phyloP scores from a whole-genome alignment of 257 asterid genomes.

The Oldenlandia corymbosa region DNA sequence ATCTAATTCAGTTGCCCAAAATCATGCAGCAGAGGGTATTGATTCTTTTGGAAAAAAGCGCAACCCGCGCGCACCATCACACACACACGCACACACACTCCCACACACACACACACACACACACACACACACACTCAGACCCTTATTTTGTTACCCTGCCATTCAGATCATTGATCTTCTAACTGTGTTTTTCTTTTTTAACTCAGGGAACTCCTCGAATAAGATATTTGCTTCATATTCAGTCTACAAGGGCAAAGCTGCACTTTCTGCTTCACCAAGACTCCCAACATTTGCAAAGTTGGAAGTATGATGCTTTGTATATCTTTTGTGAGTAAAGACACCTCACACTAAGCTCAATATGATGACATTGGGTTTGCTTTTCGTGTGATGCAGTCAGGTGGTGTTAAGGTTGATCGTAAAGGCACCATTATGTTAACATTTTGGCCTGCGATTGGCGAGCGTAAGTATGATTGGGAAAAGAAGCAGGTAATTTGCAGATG shows the following conservation, averaged over 20 bases:
- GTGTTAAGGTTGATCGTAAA: constrained; percentile 54
- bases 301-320: constrained; percentile 39
- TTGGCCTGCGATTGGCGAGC: constrained; percentile 84
- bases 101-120: no score
- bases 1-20: constrained; percentile 32
- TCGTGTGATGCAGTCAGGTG: constrained; percentile 51
- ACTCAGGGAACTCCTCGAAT: constrained; percentile 26
- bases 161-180: neutral
- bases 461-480: constrained; percentile 86
- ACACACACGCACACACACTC: no score
- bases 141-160: no score
- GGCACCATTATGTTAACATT: constrained; percentile 69
- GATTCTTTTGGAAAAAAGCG: neutral
- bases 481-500: constrained; percentile 67
- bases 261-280: constrained; percentile 64
- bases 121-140: no score
- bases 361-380: neutral
- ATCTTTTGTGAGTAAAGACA: neutral
- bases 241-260: constrained; percentile 86
- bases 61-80: no score
- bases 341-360: constrained; percentile 1
- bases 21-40: constrained; percentile 35
- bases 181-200: no score
- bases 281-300: constrained; percentile 57
- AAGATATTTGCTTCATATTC: constrained; percentile 64